Conservation (phyloP, 768 basidiomycete genomes). For the Termitomyces sp. region DNA sequence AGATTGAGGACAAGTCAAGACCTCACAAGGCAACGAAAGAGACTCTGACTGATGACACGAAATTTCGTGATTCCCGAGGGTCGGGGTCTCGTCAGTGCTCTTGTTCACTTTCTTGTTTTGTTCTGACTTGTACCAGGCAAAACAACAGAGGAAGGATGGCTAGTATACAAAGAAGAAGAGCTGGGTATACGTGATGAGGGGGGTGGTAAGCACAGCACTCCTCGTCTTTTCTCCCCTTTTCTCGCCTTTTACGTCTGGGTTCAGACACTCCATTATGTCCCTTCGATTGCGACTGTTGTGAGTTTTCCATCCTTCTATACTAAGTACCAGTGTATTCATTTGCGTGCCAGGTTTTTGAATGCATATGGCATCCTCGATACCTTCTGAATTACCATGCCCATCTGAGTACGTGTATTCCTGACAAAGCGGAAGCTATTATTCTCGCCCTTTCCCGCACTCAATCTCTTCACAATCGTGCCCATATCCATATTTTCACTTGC, state of each 20-base stretch:
- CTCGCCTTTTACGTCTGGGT: constrained; percentile 20
- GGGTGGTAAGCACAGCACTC: constrained; percentile 52
- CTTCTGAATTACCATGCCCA: not conserved
- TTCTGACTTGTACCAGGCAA: constrained; percentile 42
- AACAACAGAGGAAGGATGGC: constrained; percentile 76
- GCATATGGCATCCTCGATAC: not conserved
- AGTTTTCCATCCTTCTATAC: constrained; percentile 21
- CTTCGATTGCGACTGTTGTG: constrained; percentile 87
- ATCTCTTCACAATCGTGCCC: not conserved
- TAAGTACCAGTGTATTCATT: not conserved
- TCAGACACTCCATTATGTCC: constrained; percentile 81
- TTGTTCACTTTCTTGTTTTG: not conserved
- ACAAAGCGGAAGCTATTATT: not conserved
- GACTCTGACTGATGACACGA: constrained; percentile 33
- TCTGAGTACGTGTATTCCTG: not conserved
- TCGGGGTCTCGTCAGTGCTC: constrained; percentile 54
- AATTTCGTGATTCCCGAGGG: constrained; percentile 75
- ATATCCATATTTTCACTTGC: not conserved
- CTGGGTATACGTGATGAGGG: constrained; percentile 62
- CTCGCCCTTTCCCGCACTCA: not conserved
- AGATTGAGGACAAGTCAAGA: constrained; percentile 16
- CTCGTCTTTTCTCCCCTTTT: constrained; percentile 6
- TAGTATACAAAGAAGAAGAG: constrained; percentile 79
- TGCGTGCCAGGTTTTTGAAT: constrained; percentile 19
- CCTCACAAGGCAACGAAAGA: constrained; percentile 15